phyloP scores from a whole-genome alignment of 2,329 filamentous ascomycete species.

The Myriosclerotinia curreyana region DNA sequence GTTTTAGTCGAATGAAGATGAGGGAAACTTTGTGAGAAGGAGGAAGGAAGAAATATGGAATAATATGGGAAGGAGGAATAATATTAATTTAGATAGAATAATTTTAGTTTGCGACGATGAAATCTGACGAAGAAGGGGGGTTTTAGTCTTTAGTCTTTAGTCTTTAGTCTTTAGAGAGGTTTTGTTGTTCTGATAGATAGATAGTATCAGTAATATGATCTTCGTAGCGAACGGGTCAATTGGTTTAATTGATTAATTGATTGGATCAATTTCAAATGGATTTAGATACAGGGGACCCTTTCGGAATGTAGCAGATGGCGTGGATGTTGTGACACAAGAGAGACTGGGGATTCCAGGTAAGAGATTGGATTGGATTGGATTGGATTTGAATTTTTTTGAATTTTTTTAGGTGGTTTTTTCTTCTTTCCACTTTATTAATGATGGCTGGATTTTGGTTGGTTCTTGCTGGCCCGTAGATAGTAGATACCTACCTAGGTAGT shows the following conservation, averaged over 20 bases:
- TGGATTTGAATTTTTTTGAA: too few relatives aligned
- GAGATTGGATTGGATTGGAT: neutral
- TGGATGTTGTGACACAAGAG: slow-evolving; percentile 17
- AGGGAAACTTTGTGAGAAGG: too few relatives aligned
- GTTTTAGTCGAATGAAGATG: too few relatives aligned
- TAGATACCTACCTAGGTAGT: too few relatives aligned
- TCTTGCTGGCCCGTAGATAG: too few relatives aligned
- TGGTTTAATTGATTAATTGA: slow-evolving; percentile 24
- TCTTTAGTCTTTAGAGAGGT: slow-evolving; percentile 16
- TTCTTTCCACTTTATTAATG: neutral
- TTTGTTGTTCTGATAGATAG: slow-evolving; percentile 38
- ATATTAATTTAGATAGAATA: neutral
- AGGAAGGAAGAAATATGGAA: too few relatives aligned
- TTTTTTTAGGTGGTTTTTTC: neutral
- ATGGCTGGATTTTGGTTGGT: neutral
- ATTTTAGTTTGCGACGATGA: slow-evolving; percentile 28
- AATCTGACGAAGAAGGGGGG: slow-evolving; percentile 25
- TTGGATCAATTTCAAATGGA: slow-evolving; percentile 25
- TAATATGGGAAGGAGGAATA: too few relatives aligned
- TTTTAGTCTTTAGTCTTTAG: too few relatives aligned
- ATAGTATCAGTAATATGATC: too few relatives aligned
- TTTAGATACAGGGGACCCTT: slow-evolving; percentile 30
- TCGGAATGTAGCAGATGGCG: slow-evolving; percentile 33
- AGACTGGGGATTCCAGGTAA: slow-evolving; percentile 16
- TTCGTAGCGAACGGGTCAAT: slow-evolving; percentile 33